A percentile compares a stretch with the other conserved stretches of the same genome.
These are phyloP conservation scores for Aspergillus funiculosus DNA, from an alignment of 495 filamentous ascomycete species.

Conservation along the genomic window DNA sequence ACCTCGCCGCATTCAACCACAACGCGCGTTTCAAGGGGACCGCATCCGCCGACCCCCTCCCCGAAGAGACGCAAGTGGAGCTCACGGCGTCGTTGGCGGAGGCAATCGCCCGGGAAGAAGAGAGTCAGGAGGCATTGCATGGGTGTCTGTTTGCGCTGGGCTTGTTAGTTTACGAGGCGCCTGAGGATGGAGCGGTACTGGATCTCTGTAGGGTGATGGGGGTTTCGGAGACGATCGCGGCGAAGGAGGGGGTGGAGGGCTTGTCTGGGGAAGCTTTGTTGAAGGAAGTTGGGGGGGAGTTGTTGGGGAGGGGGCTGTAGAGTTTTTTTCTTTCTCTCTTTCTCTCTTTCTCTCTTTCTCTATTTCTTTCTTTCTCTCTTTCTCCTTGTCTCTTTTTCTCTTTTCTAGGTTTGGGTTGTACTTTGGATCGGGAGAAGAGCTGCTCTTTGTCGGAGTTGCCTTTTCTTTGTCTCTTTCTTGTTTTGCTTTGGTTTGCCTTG, in stretches of 20 bases:
- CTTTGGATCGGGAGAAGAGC: too few species aligned
- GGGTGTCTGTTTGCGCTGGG: conserved; percentile 69
- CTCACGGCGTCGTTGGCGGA: conserved; percentile 72
- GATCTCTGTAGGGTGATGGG: conserved; percentile 72
- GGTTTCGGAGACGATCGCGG: conserved; percentile 52
- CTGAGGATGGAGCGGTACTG: conserved; percentile 60
- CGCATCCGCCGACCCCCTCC: conserved; percentile 49
- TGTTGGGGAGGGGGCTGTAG: conserved; percentile 33
- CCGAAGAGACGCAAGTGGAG: conserved; percentile 68
- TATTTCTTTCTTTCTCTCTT: neutral
- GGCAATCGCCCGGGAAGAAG: conserved; percentile 60
- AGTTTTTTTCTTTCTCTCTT: neutral
- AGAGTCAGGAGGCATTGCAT: conserved; percentile 63
- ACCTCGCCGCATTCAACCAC: conserved; percentile 66
- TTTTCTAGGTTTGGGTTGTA: too few species aligned
- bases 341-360: neutral
- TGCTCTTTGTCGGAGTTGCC: too few species aligned
- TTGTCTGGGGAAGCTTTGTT: conserved; percentile 53
- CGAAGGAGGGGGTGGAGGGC: conserved; percentile 43
- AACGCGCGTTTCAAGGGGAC: conserved; percentile 52
- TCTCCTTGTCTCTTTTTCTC: neutral
- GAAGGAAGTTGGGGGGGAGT: conserved; percentile 50
- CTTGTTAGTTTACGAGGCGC: conserved; percentile 63
- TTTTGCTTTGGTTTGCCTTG: neutral
- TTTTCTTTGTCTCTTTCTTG: neutral